Evolutionary conservation across 169 alveolate genomes (phyloP), one percentile per base, ranked within the genome.

Genomic region (Toxoplasma gondii): DNA sequence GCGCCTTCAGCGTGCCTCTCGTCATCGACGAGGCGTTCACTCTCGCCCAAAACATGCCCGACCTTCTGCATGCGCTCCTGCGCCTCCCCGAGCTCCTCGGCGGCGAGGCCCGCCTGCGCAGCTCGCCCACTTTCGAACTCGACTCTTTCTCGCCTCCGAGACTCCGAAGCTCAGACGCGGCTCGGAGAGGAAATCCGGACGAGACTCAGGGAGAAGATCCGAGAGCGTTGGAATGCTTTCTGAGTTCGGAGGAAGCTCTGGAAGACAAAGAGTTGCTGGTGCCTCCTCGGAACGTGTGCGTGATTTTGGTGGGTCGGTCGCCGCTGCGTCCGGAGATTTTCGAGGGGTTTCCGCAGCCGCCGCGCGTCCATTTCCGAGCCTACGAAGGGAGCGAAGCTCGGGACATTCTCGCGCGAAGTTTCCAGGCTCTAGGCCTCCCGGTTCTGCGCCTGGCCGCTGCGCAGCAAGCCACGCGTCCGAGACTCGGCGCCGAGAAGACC

Each of bases 61-160:
- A 91, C 83, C 69, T 91, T 90, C 94, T 91, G 87, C 91, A 91
- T 38, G 94, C 91, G 45, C 84, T 91, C 41, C 94, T 91, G 91
- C 90, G 94, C 2, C 94, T 91, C 1, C 94, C 94, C 44, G 94
- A 91, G 69, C 91, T 91, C 34, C 36, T 91, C 45, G 87, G 93
- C 41, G 69, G 88, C 86, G 90, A 43, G 67, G 1, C 69, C 34
- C 17, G 84, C 44, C 74, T 64, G 34, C n/a, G 74, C 4, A 7
- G 74, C 24, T 4, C 74, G 29, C 74, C 7, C 34, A 64, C n/a
- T n/a, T n/a, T n/a, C n/a, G n/a, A n/a, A n/a, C n/a, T n/a, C n/a
- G n/a, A n/a, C n/a, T n/a, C n/a, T n/a, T n/a, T n/a, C n/a, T n/a
- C n/a, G n/a, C n/a, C n/a, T n/a, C n/a, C n/a, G n/a, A n/a, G n/a